Evolutionary conservation across 805 yeast species (phyloP), one percentile per base, ranked within the genome.

Genomic region (Wickerhamiella parazyma): DNA sequence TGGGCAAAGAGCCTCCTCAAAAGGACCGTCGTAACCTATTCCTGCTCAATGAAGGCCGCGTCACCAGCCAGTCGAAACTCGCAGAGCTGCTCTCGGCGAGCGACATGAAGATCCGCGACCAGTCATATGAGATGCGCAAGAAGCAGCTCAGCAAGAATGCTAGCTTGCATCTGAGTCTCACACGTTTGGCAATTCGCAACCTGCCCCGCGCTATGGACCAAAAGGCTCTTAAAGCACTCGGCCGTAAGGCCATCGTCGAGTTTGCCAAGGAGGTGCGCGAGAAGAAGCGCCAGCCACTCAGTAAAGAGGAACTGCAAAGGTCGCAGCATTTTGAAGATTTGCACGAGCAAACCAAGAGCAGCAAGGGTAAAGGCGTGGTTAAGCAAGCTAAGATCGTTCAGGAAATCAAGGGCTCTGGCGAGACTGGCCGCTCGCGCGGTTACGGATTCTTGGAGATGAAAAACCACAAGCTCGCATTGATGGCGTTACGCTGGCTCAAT

Each of bases 401-500:
- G 70, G 98, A 91, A 64, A 82, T 84, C 36, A 89, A 87, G 60
- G 94, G 86, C 6, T 69, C 89, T 7, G 93, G 94, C 17, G 80
- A 79, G 20, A 63, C 70, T 22, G 98, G 98, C 45, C 73, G 98
- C 62, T 78, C 91, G 57, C 79, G 96, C 68, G 98, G 98, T 48
- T 91, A 89, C 56, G 98, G 98, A 50, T 89, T 91, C 70, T 63
- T 91, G 36, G 97, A 91, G 64, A 86, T 71, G 62, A 77, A 86
- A 63, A 94, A 87, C 62, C 98, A 91, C 62, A 81, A 80, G 62
- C 61, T 79, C 49, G 97, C 98, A 1, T 70, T 91, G 51, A 87
- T 86, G 96, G 96, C 94, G 2, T 72, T 91, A 45, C 76, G 98
- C 68, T 91, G 95, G 95, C 70, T 91, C 60, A 91, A 91, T 61